Evolutionary conservation across 1,284 basidiomycete genomes (phyloP).

Genomic region (Tylopilus orsonianus): DNA sequence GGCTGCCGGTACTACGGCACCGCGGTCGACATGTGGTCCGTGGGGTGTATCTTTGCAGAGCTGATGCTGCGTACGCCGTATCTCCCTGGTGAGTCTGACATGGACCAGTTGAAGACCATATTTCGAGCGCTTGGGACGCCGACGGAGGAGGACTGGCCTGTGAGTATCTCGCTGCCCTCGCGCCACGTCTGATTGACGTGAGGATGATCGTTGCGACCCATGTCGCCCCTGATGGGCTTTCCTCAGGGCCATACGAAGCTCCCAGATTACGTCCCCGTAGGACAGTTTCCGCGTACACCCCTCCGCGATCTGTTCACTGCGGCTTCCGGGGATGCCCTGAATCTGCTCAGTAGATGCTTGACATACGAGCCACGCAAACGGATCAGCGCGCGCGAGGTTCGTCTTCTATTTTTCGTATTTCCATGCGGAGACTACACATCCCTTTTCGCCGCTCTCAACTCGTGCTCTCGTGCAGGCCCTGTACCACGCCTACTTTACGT

Average conservation of each 20-base stretch:
- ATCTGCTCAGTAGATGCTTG: slow-evolving; percentile 79
- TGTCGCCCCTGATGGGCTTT: not conserved
- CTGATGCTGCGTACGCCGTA: slow-evolving; percentile 94
- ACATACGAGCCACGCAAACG: slow-evolving; percentile 86
- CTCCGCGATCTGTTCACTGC: slow-evolving; percentile 89
- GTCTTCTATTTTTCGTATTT: slow-evolving; percentile 5
- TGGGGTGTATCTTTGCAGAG: slow-evolving; percentile 95
- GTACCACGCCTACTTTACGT: slow-evolving; percentile 75
- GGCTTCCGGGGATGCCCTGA: slow-evolving; percentile 84
- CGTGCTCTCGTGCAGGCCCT: slow-evolving; percentile 53
- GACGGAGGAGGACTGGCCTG: slow-evolving; percentile 96
- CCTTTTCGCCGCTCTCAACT: slow-evolving; percentile 5
- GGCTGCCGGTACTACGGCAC: slow-evolving; percentile 87
- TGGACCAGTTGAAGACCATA: slow-evolving; percentile 94
- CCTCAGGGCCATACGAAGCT: slow-evolving; percentile 81
- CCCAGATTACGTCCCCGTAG: slow-evolving; percentile 85
- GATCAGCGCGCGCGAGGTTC: slow-evolving; percentile 76
- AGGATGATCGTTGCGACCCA: too few relatives aligned
- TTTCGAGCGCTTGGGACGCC: slow-evolving; percentile 95
- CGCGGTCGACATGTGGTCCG: slow-evolving; percentile 91
- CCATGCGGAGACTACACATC: not conserved
- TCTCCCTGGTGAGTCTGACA: slow-evolving; percentile 90
- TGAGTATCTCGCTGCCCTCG: slow-evolving; percentile 34
- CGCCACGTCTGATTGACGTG: too few relatives aligned
- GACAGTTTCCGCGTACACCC: slow-evolving; percentile 80